Evolutionary conservation across 108 stramenopile species (phyloP), one percentile per base, ranked within the genome.

Genomic region (Cyclotella sp.): DNA sequence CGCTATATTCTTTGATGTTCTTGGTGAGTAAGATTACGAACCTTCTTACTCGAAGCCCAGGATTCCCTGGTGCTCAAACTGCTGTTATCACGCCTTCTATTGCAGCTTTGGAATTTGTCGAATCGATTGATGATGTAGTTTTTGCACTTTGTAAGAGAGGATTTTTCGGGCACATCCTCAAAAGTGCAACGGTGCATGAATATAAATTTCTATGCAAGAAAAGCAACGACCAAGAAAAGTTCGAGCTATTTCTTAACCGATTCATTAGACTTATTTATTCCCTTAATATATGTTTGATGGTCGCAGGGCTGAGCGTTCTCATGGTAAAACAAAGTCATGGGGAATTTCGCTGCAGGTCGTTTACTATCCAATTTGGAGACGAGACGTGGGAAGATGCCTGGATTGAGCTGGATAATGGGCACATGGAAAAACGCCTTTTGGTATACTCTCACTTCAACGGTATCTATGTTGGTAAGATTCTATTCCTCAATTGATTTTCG

Each of bases 381-480:
- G 75, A 72, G 14, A n/a, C 70, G n/a, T 82, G 81, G 81, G 80
- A 75, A 44, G 47, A 82, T 34, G 44, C 58, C 0, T 22, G 13
- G 26, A 51, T 70, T 9, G 47, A 21, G 42, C 16, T 41, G 1
- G 41, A 43, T 9, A 53, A 65, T 34, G 47, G 60, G 0, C 6
- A 12, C 30, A 7, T 42, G 16, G 81, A 82, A 27, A 65, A 71
- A 8, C 47, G 80, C 8, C 63, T 76, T 30, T 42, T 82, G 2
- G 47, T 82, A 9, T 82, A 61, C 55, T 59, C 54, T 24, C 71
- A 82, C 53, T 82, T 82, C 45, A 72, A 75, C 63, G 81, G 81
- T 39, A 62, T 82, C 3, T 82, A 82, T 59, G 64, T 55, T 30
- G 73, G 64, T 34, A 29, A 74, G 55, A 24, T n/a, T 1, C 55